A percentile compares a stretch with the other conserved stretches of the same genome.
phyloP scores from a whole-genome alignment of 2,329 filamentous ascomycete genomes.

The Hypomyces perniciosus region DNA sequence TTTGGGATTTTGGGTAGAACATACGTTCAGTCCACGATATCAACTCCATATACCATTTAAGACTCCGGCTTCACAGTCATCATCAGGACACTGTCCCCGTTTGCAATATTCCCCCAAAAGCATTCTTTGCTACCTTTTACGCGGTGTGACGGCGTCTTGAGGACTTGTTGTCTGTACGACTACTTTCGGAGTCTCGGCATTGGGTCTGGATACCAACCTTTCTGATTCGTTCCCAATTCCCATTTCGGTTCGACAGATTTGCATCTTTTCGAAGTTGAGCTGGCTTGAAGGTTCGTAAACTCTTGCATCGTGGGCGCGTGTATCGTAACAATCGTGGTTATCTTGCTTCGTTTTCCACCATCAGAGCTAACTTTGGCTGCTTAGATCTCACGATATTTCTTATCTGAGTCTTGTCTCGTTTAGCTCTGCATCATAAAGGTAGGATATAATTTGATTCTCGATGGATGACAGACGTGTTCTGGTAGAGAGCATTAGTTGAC shows the following conservation, averaged over 20 bases:
- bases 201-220: slow-evolving; percentile 31
- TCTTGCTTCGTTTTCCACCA: background rate
- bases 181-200: slow-evolving; percentile 32
- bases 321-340: background rate
- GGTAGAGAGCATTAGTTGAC: no score
- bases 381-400: background rate
- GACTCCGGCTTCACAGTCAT: slow-evolving; percentile 21
- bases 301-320: no score
- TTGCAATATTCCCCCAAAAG: slow-evolving; percentile 19
- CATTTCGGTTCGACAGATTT: slow-evolving; percentile 24
- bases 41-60: slow-evolving; percentile 19
- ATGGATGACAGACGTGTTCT: no score
- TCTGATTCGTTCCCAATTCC: slow-evolving; percentile 29
- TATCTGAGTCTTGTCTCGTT: background rate
- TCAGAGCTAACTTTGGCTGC: background rate
- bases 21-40: slow-evolving; percentile 25
- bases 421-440: background rate
- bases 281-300: background rate
- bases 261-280: slow-evolving; percentile 14
- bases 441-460: background rate
- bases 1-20: slow-evolving; percentile 35
- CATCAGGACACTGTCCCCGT: slow-evolving; percentile 13
- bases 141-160: slow-evolving; percentile 37
- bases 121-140: slow-evolving; percentile 28
- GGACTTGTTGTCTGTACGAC: slow-evolving; percentile 31